phyloP scores from a whole-genome alignment of 2,329 filamentous ascomycete genomes.

The Fonsecaea erecta region DNA sequence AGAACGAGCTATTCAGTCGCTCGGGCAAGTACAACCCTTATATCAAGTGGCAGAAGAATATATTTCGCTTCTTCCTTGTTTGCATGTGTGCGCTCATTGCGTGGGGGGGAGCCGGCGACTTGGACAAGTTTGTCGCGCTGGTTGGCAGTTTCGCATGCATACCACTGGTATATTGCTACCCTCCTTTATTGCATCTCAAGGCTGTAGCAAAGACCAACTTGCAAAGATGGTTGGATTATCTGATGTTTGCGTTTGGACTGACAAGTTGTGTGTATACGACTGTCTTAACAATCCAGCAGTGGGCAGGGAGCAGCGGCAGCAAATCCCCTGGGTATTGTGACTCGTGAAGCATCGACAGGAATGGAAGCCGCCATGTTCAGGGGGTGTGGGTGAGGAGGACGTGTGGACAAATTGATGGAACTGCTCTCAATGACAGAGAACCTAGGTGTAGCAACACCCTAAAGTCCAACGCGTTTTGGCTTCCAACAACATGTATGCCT shows the following conservation, averaged over 20 bases:
- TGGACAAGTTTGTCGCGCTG: constrained; percentile 96
- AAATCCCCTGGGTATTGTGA: constrained; percentile 69
- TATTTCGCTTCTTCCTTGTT: constrained; percentile 92
- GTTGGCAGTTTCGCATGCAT: constrained; percentile 98
- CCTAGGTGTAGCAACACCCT: background rate
- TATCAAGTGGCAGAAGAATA: constrained; percentile 99
- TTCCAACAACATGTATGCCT: background rate
- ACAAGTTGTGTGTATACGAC: constrained; percentile 93
- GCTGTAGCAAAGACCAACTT: constrained; percentile 72
- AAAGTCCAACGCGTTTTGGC: background rate
- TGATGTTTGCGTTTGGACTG: constrained; percentile 79
- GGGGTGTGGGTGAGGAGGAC: background rate
- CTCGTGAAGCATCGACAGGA: constrained; percentile 22
- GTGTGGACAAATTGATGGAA: background rate
- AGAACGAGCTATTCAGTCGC: constrained; percentile 89
- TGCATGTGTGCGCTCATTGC: constrained; percentile 83
- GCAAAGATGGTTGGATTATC: constrained; percentile 73
- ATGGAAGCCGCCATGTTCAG: background rate
- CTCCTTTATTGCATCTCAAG: constrained; percentile 88
- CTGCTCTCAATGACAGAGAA: background rate
- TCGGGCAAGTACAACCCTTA: constrained; percentile 97
- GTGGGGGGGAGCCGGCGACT: constrained; percentile 87
- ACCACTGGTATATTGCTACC: constrained; percentile 95
- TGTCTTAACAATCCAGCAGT: constrained; percentile 80
- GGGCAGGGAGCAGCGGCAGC: constrained; percentile 66